phyloP scores from a whole-genome alignment of 2,329 filamentous ascomycete genomes.

The Aspergillus nomiae region DNA sequence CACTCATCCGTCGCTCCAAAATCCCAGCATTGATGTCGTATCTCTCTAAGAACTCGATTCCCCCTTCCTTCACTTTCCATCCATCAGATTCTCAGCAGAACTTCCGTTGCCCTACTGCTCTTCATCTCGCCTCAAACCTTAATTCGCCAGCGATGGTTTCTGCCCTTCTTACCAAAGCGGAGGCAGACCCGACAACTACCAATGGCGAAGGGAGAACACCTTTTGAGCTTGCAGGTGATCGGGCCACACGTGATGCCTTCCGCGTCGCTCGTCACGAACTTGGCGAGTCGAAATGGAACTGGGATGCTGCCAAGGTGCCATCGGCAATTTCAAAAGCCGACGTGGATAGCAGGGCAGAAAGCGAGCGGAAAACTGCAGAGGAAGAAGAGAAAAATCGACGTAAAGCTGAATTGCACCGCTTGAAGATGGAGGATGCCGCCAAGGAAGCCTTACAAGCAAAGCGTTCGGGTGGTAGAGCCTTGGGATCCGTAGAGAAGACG shows the following conservation, averaged over 20 bases:
- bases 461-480: slow-evolving; percentile 55
- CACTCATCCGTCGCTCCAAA: slow-evolving; percentile 85
- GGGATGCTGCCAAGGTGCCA: slow-evolving; percentile 75
- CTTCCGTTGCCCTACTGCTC: slow-evolving; percentile 77
- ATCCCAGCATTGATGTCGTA: slow-evolving; percentile 85
- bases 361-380: slow-evolving; percentile 70
- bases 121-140: slow-evolving; percentile 82
- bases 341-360: slow-evolving; percentile 67
- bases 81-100: slow-evolving; percentile 67
- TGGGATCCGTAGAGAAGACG: slow-evolving; percentile 68
- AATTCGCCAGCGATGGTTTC: slow-evolving; percentile 77
- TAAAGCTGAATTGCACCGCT: slow-evolving; percentile 71
- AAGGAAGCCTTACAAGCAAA: slow-evolving; percentile 47
- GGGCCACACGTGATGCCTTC: slow-evolving; percentile 85
- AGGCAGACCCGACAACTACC: slow-evolving; percentile 69
- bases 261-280: slow-evolving; percentile 81
- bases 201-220: slow-evolving; percentile 80
- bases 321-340: slow-evolving; percentile 69
- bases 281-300: slow-evolving; percentile 75
- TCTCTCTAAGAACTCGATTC: slow-evolving; percentile 72
- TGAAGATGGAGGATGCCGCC: slow-evolving; percentile 64
- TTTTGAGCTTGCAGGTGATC: slow-evolving; percentile 85
- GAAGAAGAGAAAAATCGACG: slow-evolving; percentile 71
- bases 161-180: slow-evolving; percentile 73
- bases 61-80: slow-evolving; percentile 72